Base-by-base conservation (phyloP, 1,284 basidiomycete genomes). In the Leccinum proximum region DNA sequence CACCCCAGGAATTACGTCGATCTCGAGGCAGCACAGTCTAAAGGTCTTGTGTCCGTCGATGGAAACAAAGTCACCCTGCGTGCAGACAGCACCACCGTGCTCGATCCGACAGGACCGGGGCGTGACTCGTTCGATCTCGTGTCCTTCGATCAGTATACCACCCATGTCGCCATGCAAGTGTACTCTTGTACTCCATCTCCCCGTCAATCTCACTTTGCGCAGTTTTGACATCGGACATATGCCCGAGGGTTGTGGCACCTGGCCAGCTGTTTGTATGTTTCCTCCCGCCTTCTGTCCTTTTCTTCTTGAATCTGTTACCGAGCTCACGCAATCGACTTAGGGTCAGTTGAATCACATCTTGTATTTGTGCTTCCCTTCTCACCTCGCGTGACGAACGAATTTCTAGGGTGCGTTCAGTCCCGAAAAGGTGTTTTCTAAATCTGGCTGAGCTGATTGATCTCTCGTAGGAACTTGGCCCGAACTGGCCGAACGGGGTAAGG, bases 191-290 rank as follows among this genome's bases (percentile, higher is more conserved):
- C 10, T 2, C 8, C 3, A 30, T 40, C 26, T 1, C 45, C 6
- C 22, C n/a, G 8, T 37, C 14, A 0, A 50, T 45, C 62, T 70
- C 42, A 63, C 2, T 10, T 26, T 26, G 26, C 9, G 14, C 42
- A 77, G 78, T 35, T 75, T 79, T 37, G 75, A 78, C 60, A 74
- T 78, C 14, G 67, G 38, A 2, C 78, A 79, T 63, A 79, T 78
- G 76, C 77, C 77, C 1, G 69, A 75, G 59, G 77, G 77, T 26
- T 79, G 77, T 62, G 76, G 74, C 1, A 78, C 77, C 30, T 79
- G 79, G 79, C 78, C 79, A 13, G 79, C 79, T 62, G 58, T 72
- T 4, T 72, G 70, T 74, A 33, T 16, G 70, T 71, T 50, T 5
- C 54, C 26, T 10, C 48, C n/a, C n/a, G 10, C n/a, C n/a, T 48